Evolutionary conservation across 2,329 filamentous ascomycete species (phyloP).

Genomic region (Raffaelea arxii): DNA sequence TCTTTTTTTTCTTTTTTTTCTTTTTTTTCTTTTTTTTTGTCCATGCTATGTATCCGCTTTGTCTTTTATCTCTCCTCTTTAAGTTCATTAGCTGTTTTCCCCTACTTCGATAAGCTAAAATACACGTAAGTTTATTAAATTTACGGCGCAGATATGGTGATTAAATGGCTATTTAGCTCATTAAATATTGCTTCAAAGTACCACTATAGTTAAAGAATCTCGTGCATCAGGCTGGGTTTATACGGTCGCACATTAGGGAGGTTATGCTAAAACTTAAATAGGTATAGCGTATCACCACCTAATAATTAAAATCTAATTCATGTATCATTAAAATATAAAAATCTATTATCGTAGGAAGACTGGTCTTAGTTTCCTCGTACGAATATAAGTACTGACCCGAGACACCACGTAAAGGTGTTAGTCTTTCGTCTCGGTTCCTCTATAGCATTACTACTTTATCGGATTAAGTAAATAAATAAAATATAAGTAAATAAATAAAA

Average conservation of each 20-base stretch:
- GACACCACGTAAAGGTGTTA: slow-evolving; percentile 3
- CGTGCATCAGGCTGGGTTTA: background rate
- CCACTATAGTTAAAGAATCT: background rate
- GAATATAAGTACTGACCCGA: background rate
- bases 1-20: background rate
- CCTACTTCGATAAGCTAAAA: background rate
- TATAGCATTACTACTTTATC: too few species aligned
- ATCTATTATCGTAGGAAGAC: background rate
- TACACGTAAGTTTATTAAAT: too few species aligned
- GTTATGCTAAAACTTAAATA: too few species aligned
- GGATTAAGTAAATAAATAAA: too few species aligned
- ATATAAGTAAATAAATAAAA: too few species aligned
- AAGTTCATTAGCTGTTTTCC: background rate
- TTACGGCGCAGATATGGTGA: too few species aligned
- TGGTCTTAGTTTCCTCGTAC: slow-evolving; percentile 4
- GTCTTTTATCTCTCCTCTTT: too few species aligned
- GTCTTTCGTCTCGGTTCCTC: slow-evolving; percentile 1
- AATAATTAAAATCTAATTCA: too few species aligned
- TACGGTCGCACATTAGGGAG: too few species aligned
- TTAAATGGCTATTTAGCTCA: too few species aligned
- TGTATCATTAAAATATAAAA: background rate
- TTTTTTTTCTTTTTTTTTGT: background rate
- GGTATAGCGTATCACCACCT: too few species aligned
- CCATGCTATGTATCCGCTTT: background rate
- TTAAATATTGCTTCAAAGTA: background rate